Conservation (phyloP, 306 rosid species). For the Quercus alba region DNA sequence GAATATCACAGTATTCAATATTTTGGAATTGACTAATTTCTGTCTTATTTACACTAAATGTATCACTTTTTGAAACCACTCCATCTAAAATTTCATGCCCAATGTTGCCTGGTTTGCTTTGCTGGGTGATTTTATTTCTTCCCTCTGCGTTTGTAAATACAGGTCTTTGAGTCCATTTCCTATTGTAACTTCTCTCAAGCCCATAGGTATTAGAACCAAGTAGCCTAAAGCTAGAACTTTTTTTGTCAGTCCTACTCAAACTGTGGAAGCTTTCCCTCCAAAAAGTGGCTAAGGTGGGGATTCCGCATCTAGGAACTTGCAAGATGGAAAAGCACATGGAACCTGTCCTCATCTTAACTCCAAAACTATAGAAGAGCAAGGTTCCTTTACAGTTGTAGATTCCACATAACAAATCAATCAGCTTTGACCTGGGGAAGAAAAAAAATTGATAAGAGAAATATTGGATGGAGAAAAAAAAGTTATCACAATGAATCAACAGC, state of each 20-base stretch:
- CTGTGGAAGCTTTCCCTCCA: conserved; percentile 56
- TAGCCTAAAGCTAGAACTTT: conserved; percentile 40
- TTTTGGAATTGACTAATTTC: conserved; percentile 46
- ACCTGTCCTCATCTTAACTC: conserved; percentile 55
- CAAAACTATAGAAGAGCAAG: conserved; percentile 12
- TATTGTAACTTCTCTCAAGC: conserved; percentile 53
- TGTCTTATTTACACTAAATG: conserved; percentile 47
- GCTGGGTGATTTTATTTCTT: conserved; percentile 26
- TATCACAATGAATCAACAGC: not conserved
- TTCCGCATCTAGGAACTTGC: conserved; percentile 65
- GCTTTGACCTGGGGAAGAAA: conserved; percentile 48
- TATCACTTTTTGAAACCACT: conserved; percentile 41
- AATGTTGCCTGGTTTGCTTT: conserved; percentile 44
- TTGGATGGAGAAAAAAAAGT: not conserved
- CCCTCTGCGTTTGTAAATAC: conserved; percentile 63
- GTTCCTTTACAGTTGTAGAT: conserved; percentile 20
- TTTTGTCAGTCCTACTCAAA: conserved; percentile 36
- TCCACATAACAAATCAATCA: conserved; percentile 18
- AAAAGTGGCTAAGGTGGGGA: conserved; percentile 46
- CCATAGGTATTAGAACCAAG: conserved; percentile 44
- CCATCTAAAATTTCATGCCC: conserved; percentile 54
- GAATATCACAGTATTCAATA: conserved; percentile 46
- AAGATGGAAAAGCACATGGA: conserved; percentile 63
- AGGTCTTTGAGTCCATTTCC: conserved; percentile 75
- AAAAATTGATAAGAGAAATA: not conserved